Evolutionary conservation across 768 basidiomycete species (phyloP).

Genomic region (Collybia mongolica): DNA sequence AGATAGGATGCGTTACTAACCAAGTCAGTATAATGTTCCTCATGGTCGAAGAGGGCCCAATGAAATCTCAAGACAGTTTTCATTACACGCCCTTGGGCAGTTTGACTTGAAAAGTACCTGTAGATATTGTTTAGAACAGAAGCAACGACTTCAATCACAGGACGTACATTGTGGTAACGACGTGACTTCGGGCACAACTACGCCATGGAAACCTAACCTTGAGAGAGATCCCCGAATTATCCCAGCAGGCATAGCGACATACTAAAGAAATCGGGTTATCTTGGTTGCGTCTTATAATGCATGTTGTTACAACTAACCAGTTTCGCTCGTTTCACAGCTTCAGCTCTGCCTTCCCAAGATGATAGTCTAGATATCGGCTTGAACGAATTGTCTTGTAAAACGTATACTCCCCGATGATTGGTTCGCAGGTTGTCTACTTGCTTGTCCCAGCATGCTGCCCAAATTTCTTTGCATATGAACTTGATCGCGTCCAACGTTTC

Average conservation of each 20-base stretch:
- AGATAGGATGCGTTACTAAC: too few species aligned
- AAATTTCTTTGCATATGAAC: constrained; percentile 96
- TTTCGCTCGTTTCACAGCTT: constrained; percentile 69
- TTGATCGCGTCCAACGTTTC: constrained; percentile 91
- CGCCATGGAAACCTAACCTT: constrained; percentile 73
- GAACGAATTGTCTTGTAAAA: constrained; percentile 89
- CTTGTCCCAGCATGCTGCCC: constrained; percentile 89
- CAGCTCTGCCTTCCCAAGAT: constrained; percentile 74
- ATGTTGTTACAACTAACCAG: constrained; percentile 44
- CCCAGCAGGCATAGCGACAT: constrained; percentile 79
- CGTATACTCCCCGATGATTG: constrained; percentile 92
- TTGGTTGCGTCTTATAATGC: background rate
- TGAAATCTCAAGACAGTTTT: background rate
- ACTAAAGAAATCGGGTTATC: constrained; percentile 40
- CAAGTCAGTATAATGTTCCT: too few species aligned
- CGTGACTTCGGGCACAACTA: constrained; percentile 76
- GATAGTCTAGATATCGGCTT: constrained; percentile 82
- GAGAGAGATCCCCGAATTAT: constrained; percentile 81
- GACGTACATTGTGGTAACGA: constrained; percentile 80
- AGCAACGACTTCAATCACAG: background rate
- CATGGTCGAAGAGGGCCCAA: too few species aligned
- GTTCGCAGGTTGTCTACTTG: constrained; percentile 95
- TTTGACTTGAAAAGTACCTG: constrained; percentile 85
- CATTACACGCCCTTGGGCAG: constrained; percentile 57
- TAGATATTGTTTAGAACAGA: constrained; percentile 1